phyloP scores from a whole-genome alignment of 202 grass and related monocot genomes.

The Setaria viridis region DNA sequence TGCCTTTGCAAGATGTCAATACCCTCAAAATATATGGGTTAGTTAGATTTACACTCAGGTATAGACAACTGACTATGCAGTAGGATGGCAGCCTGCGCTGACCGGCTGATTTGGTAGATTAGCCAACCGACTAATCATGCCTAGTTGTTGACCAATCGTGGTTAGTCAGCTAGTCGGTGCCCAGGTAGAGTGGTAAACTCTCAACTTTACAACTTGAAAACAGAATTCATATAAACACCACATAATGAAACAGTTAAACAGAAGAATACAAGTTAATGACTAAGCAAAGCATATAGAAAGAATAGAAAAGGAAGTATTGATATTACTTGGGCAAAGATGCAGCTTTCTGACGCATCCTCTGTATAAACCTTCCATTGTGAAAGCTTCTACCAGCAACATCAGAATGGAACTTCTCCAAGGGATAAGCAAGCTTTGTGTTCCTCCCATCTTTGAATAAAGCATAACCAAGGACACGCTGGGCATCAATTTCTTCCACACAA shows the following conservation, averaged over 20 bases:
- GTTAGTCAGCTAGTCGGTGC: not conserved
- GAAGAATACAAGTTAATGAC: not conserved
- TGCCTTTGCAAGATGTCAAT: not conserved
- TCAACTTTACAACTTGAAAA: not conserved
- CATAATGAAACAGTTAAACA: not conserved
- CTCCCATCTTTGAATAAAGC: slow-evolving; percentile 93
- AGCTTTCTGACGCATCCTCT: slow-evolving; percentile 89
- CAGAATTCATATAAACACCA: not conserved
- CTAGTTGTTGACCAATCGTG: not conserved
- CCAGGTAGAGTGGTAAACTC: not conserved
- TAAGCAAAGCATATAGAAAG: slow-evolving; percentile 22
- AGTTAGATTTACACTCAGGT: not conserved
- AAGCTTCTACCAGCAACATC: slow-evolving; percentile 97
- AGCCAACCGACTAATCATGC: not conserved
- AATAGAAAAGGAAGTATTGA: slow-evolving; percentile 4
- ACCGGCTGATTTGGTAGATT: not conserved
- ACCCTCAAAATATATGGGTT: not conserved
- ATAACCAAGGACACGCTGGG: slow-evolving; percentile 88
- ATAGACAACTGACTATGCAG: not conserved
- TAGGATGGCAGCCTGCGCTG: not conserved
- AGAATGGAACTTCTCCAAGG: slow-evolving; percentile 86
- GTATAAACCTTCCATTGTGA: slow-evolving; percentile 96
- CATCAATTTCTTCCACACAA: slow-evolving; percentile 95
- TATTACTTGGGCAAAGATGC: slow-evolving; percentile 83
- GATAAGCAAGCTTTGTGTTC: slow-evolving; percentile 82